Conservation (phyloP, 768 basidiomycete genomes). For the Amanita pallidorosea region DNA sequence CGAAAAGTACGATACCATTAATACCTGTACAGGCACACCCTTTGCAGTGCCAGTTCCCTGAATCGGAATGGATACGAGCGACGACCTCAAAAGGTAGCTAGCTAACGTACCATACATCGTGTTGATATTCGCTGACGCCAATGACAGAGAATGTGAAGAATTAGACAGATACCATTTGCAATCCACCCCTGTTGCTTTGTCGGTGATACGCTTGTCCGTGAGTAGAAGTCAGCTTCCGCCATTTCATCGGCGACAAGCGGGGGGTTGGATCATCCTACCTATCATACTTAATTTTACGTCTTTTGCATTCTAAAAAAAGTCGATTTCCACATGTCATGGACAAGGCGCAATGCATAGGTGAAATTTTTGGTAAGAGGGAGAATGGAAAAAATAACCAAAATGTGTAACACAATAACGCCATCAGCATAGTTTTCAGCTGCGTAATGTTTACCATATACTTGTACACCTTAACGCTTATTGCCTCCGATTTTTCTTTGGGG, state of each 20-base stretch:
- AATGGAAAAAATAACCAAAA: constrained; percentile 5
- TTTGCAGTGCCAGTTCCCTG: too few species aligned
- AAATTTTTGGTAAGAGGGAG: background rate
- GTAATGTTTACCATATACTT: constrained; percentile 32
- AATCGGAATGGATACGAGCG: too few species aligned
- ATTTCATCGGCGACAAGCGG: constrained; percentile 6
- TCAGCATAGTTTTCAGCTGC: constrained; percentile 1
- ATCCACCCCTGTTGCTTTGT: too few species aligned
- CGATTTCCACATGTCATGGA: constrained; percentile 17
- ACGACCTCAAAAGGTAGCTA: too few species aligned
- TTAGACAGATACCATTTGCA: too few species aligned
- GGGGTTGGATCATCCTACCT: constrained; percentile 36
- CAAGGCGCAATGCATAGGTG: constrained; percentile 13
- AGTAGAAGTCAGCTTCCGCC: constrained; percentile 14
- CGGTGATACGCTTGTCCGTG: too few species aligned
- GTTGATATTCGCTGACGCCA: too few species aligned
- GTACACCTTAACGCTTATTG: constrained; percentile 80
- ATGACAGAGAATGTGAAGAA: too few species aligned
- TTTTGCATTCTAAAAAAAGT: constrained; percentile 57
- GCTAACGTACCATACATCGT: too few species aligned
- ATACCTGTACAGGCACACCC: too few species aligned
- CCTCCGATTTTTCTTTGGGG: constrained; percentile 75
- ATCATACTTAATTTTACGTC: constrained; percentile 84
- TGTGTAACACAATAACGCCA: background rate
- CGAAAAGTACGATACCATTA: too few species aligned